Conservation (phyloP, 441 rosid species). For the Aleurites moluccanus region DNA sequence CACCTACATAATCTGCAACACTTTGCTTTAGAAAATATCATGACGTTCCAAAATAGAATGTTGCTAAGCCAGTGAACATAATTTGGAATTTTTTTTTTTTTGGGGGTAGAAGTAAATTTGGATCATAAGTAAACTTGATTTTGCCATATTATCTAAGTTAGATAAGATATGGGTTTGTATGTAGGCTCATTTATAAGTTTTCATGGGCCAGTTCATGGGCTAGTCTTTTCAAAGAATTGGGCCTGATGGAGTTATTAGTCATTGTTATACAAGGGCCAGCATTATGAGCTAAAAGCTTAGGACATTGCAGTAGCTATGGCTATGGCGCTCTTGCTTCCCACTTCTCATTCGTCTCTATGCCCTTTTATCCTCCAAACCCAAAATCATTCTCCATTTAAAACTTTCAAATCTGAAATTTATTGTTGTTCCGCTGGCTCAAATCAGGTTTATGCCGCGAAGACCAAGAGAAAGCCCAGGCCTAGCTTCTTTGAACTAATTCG, state of each 20-base stretch:
- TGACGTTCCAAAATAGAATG: no score
- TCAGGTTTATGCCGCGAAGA: slow-evolving; percentile 35
- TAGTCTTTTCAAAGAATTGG: neutral
- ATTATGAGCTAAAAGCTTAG: neutral
- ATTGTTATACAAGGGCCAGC: neutral
- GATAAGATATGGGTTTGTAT: neutral
- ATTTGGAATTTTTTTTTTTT: no score
- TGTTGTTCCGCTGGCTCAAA: slow-evolving; percentile 28
- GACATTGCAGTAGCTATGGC: slow-evolving; percentile 1
- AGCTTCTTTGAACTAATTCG: slow-evolving; percentile 71
- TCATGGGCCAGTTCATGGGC: neutral
- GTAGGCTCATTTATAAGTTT: no score
- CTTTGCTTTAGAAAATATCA: no score
- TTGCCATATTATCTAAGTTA: no score
- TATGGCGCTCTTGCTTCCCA: slow-evolving; percentile 9
- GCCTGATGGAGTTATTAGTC: neutral
- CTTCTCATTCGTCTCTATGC: slow-evolving; percentile 23
- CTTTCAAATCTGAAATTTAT: slow-evolving; percentile 27
- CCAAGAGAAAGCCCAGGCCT: slow-evolving; percentile 62
- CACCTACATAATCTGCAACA: no score
- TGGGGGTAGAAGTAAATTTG: no score
- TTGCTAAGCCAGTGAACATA: no score
- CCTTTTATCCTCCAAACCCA: slow-evolving; percentile 27
- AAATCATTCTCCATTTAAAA: neutral
- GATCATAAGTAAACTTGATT: no score